A percentile compares a stretch with the other conserved stretches of the same genome.
These are phyloP conservation scores for Cyclotella cryptica DNA, from an alignment of 108 stramenopile species.

Conservation along the genomic window DNA sequence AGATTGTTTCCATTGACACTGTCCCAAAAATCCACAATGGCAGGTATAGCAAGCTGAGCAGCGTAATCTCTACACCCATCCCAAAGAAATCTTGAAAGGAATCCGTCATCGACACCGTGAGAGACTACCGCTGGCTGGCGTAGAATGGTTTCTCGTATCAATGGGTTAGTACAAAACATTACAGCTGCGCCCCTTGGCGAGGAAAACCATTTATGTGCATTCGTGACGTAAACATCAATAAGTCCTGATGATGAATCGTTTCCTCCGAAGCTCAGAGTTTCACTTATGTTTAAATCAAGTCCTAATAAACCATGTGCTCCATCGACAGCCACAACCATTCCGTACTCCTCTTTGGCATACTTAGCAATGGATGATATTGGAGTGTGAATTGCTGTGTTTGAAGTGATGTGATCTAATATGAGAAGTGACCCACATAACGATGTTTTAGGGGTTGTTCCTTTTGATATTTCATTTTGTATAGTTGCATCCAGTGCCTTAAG, in stretches of 20 bases:
- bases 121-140: slow-evolving; percentile 67
- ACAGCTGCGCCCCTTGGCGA: slow-evolving; percentile 72
- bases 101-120: slow-evolving; percentile 74
- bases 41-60: slow-evolving; percentile 65
- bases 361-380: slow-evolving; percentile 63
- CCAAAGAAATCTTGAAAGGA: slow-evolving; percentile 74
- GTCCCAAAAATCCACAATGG: slow-evolving; percentile 64
- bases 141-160: slow-evolving; percentile 57
- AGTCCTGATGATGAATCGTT: not conserved
- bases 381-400: slow-evolving; percentile 73
- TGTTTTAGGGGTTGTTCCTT: slow-evolving; percentile 6
- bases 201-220: slow-evolving; percentile 82
- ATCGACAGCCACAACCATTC: slow-evolving; percentile 66
- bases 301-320: slow-evolving; percentile 79
- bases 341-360: slow-evolving; percentile 53
- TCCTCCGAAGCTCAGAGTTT: slow-evolving; percentile 6
- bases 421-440: slow-evolving; percentile 52
- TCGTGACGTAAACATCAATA: slow-evolving; percentile 71
- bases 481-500: slow-evolving; percentile 47
- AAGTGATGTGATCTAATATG: slow-evolving; percentile 75
- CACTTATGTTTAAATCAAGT: slow-evolving; percentile 45
- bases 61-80: slow-evolving; percentile 82
- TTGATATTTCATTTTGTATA: not conserved
- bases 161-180: slow-evolving; percentile 57
- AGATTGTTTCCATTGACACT: slow-evolving; percentile 18